Percentiles rank a stretch among this genome's conserved stretches.
Conservation (phyloP, 768 basidiomycete species). For the Tephrocybe sp. region DNA sequence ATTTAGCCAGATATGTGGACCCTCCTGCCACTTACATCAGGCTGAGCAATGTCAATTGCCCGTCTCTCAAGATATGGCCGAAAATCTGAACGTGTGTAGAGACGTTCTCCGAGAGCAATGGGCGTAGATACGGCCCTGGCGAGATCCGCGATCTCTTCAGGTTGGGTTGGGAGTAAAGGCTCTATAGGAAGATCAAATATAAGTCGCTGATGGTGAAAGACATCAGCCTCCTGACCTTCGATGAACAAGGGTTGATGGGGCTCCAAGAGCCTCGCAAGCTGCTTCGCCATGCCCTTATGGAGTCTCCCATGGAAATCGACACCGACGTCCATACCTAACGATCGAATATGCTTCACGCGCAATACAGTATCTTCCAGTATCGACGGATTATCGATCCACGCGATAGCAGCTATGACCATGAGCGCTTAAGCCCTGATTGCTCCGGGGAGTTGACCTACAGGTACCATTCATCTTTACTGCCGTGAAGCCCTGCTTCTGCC, state of each 20-base stretch:
- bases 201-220: not conserved
- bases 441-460: constrained; percentile 31
- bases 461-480: constrained; percentile 76
- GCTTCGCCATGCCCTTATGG: constrained; percentile 70
- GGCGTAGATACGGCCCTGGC: constrained; percentile 54
- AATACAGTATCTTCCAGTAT: constrained; percentile 49
- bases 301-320: constrained; percentile 72
- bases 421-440: too few species aligned
- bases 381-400: constrained; percentile 63
- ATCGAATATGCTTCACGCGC: constrained; percentile 51
- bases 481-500: constrained; percentile 64
- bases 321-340: constrained; percentile 61
- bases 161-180: constrained; percentile 59
- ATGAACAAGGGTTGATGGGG: constrained; percentile 63
- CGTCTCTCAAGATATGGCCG: constrained; percentile 64
- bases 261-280: constrained; percentile 61
- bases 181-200: constrained; percentile 30
- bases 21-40: constrained; percentile 44
- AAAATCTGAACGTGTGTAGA: constrained; percentile 63
- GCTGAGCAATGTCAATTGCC: constrained; percentile 68
- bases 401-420: constrained; percentile 30
- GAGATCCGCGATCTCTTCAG: constrained; percentile 62
- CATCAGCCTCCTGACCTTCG: constrained; percentile 51
- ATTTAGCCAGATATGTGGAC: not conserved
- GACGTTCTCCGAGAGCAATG: constrained; percentile 61